Base-by-base conservation (phyloP, 2,329 filamentous ascomycete genomes). In the Aureobasidium sp. region DNA sequence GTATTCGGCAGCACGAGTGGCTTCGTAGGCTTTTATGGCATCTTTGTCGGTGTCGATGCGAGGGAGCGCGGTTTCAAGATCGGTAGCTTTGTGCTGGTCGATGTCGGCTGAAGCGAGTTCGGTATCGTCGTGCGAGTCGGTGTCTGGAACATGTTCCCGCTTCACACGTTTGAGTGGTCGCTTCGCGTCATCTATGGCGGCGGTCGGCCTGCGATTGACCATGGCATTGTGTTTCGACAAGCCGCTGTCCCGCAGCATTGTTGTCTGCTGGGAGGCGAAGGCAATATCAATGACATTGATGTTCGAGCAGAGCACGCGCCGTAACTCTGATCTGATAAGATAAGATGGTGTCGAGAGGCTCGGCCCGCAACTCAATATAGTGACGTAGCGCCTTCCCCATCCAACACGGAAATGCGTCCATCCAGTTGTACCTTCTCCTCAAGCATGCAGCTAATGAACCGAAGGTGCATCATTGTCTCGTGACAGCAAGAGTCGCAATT, bases 11-110 rank as follows among this genome's bases (percentile, higher is more conserved):
- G 88, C 70, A 8, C 83, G 78, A 41, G 79, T 76, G 2, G 80
- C 79, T 74, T 96, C 89, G 69, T 96, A 96, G 66, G 90, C 85
- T 65, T 88, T 82, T 63, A 96, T 89, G 2, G 90, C 89, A 63
- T 88, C 82, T 67, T 87, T 81, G 65, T 88, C 87, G 2, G 82
- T 83, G 66, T 83, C 78, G 1, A 93, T 78, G 0, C 81, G 79
- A 15, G 90, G 89, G 6, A 96, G 76, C 6, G 87, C 87, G 65
- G 81, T 86, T 69, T 92, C 89, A 50, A 92, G 77, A 61, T 88
- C 87, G 13, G 88, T 91, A 44, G 75, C 59, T 36, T 69, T 67
- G 3, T 63, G 43, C 47, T 67, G 50, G 56, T 66, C 50, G 27
- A 36, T 4, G 34, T 66, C 56, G 53, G 67, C 66, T 9, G 70